phyloP scores from a whole-genome alignment of 768 basidiomycete genomes.

The Tricholoma bakamatsutake region DNA sequence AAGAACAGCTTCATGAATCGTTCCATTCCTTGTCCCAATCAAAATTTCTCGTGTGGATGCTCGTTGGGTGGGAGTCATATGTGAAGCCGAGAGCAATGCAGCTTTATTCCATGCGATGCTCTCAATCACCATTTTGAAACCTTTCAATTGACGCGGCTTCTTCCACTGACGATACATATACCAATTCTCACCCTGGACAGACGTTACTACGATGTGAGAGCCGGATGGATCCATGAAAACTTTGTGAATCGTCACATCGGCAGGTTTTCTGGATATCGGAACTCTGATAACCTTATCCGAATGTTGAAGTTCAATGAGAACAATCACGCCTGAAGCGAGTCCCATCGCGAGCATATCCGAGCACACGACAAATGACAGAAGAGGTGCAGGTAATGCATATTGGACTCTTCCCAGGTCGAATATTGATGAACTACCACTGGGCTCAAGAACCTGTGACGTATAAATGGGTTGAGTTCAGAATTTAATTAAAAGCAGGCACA shows the following conservation, averaged over 20 bases:
- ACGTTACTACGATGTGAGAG: slow-evolving; percentile 83
- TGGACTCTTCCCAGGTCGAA: slow-evolving; percentile 89
- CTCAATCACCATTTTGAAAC: slow-evolving; percentile 83
- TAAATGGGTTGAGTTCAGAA: background rate
- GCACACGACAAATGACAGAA: slow-evolving; percentile 76
- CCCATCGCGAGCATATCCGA: slow-evolving; percentile 88
- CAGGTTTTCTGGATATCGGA: slow-evolving; percentile 64
- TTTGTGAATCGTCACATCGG: slow-evolving; percentile 74
- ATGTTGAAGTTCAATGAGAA: slow-evolving; percentile 85
- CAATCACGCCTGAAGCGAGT: slow-evolving; percentile 65
- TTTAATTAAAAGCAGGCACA: slow-evolving; percentile 6
- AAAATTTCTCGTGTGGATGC: slow-evolving; percentile 78
- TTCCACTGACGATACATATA: slow-evolving; percentile 67
- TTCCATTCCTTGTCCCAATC: slow-evolving; percentile 80
- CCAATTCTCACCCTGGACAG: slow-evolving; percentile 88
- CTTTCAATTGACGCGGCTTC: slow-evolving; percentile 67
- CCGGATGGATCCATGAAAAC: slow-evolving; percentile 93
- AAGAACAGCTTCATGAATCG: slow-evolving; percentile 82
- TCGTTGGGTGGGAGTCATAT: slow-evolving; percentile 36
- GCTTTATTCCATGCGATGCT: slow-evolving; percentile 88
- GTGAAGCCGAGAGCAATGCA: slow-evolving; percentile 53
- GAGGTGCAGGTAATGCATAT: slow-evolving; percentile 79
- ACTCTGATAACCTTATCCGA: slow-evolving; percentile 84
- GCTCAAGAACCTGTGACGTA: slow-evolving; percentile 22
- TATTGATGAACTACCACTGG: slow-evolving; percentile 46